Base-by-base conservation (phyloP, 1,139 yeast genomes). In the Taiozyma onychis region DNA sequence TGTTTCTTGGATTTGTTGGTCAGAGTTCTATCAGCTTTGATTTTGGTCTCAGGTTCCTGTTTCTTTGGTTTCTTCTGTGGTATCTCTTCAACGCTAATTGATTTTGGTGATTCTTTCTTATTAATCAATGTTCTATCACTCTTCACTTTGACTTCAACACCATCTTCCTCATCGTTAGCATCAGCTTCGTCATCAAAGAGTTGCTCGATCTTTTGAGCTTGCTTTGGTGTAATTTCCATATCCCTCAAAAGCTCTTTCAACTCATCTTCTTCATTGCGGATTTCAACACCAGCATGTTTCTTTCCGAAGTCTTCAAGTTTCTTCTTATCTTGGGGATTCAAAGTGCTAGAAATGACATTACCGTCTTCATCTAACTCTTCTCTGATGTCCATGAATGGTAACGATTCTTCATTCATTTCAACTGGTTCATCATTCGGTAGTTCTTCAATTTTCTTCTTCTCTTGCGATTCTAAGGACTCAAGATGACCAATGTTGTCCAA, bases 361-460 rank as follows among this genome's bases (percentile, higher is more conserved):
- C 83, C 97, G 13, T 86, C 82, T 1, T 87, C 96, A 65, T 90
- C 97, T 43, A 91, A 67, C 50, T 86, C 90, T 63, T 91, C 97
- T 48, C 84, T 76, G 24, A 90, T 90, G 51, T 90, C 97, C 83
- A 90, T 82, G 18, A 83, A 66, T 0, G 88, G 89, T 4, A 83
- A 64, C 4, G 41, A 37, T 18, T 37, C 41, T 21, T 37, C 41
- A 37, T 37, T 37, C 24, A 37, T 37, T 37, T 16, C 41, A 18
- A 32, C 35, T 14, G 35, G 35, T n/a, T 14, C 18, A 11, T 60
- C 63, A 18, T 58, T 53, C 6, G 58, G 61, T 11, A 54, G 47
- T 21, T 45, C 48, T 16, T 37, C 54, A 13, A 30, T 30, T 41
- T 44, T 32, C 44, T 44, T 32, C 34, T 44, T 32, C 34, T 39